A percentile compares a stretch with the other conserved stretches of the same genome.
phyloP scores from a whole-genome alignment of 2,329 filamentous ascomycete species.

The Polychaeton citri region DNA sequence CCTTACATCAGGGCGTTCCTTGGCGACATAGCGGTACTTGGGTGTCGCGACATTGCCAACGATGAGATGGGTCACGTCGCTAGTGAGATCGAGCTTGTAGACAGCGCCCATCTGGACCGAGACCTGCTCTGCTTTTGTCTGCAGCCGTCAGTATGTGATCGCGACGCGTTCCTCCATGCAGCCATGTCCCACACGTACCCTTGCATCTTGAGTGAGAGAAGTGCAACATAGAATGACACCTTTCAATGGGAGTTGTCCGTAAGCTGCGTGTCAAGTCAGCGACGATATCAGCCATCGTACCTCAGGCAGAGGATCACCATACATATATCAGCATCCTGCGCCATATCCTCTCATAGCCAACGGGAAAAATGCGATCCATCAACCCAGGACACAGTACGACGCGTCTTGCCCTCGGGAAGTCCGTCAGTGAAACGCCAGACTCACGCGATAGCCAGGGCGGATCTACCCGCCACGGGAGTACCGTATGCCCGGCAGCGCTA shows the following conservation, averaged over 20 bases:
- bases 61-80: slow-evolving; percentile 86
- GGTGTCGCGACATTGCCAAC: slow-evolving; percentile 79
- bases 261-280: background rate
- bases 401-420: too few relatives aligned
- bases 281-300: background rate
- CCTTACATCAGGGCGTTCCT: slow-evolving; percentile 72
- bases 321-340: background rate
- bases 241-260: slow-evolving; percentile 46
- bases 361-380: too few relatives aligned
- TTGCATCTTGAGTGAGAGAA: slow-evolving; percentile 19
- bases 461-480: background rate
- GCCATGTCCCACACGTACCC: slow-evolving; percentile 12
- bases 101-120: slow-evolving; percentile 71
- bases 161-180: background rate
- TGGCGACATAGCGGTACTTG: slow-evolving; percentile 93
- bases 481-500: too few relatives aligned
- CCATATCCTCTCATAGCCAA: background rate
- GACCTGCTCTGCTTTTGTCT: slow-evolving; percentile 35
- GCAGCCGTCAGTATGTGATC: background rate
- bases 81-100: slow-evolving; percentile 86
- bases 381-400: too few relatives aligned
- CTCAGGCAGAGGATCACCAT: background rate
- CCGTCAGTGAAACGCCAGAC: background rate
- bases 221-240: slow-evolving; percentile 21
- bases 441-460: background rate